These are phyloP conservation scores for Saraca asoca DNA, from an alignment of 331 rosid genomes.

Conservation along the genomic window DNA sequence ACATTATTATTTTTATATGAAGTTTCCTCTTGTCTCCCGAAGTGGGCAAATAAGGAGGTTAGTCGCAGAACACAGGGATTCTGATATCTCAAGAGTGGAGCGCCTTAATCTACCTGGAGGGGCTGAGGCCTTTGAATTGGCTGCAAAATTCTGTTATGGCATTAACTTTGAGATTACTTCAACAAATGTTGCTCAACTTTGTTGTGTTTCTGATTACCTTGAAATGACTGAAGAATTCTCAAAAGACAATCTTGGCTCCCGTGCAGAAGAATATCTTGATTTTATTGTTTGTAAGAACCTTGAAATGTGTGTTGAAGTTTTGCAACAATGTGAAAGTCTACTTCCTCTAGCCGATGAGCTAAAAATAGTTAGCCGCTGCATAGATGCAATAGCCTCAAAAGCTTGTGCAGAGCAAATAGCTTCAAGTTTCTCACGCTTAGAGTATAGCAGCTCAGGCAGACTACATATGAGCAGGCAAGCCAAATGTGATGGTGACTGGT, in stretches of 20 bases:
- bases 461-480: constrained; percentile 90
- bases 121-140: constrained; percentile 85
- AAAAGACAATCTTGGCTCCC: constrained; percentile 80
- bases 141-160: constrained; percentile 95
- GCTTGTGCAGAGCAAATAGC: constrained; percentile 98
- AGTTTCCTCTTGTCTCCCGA: constrained; percentile 98
- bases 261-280: constrained; percentile 80
- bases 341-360: constrained; percentile 92
- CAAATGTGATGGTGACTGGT: constrained; percentile 92
- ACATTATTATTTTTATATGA: constrained; percentile 36
- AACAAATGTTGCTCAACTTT: constrained; percentile 78
- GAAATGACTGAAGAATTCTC: constrained; percentile 96
- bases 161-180: constrained; percentile 93
- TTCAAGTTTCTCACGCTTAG: constrained; percentile 92
- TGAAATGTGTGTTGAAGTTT: constrained; percentile 90
- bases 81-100: constrained; percentile 90
- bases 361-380: constrained; percentile 73
- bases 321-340: constrained; percentile 83
- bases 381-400: constrained; percentile 91
- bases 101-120: constrained; percentile 93
- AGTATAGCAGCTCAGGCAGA: constrained; percentile 98
- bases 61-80: constrained; percentile 91
- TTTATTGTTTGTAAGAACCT: constrained; percentile 83
- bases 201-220: constrained; percentile 82
- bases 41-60: constrained; percentile 87